These are phyloP conservation scores for Paraphaeosphaeria sporulosa DNA, from an alignment of 2,329 filamentous ascomycete genomes.

Conservation along the genomic window DNA sequence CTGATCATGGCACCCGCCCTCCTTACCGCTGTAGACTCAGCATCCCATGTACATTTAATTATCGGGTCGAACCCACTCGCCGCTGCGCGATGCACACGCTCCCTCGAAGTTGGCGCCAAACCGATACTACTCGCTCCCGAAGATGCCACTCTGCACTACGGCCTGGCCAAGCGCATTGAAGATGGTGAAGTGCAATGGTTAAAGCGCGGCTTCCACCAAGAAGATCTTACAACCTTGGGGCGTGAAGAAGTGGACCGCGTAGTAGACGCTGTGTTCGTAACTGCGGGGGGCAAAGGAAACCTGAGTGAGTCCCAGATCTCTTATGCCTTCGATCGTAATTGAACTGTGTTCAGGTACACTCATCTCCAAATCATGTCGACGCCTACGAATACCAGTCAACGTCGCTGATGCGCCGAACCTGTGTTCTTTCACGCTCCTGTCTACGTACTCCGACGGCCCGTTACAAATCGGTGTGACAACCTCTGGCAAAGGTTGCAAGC, in stretches of 20 bases:
- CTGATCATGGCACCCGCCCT: slow-evolving; percentile 61
- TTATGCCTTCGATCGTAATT: slow-evolving; percentile 19
- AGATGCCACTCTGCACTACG: slow-evolving; percentile 66
- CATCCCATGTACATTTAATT: slow-evolving; percentile 79
- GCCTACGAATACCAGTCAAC: slow-evolving; percentile 88
- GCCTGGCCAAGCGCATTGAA: slow-evolving; percentile 70
- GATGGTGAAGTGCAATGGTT: slow-evolving; percentile 72
- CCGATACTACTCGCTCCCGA: slow-evolving; percentile 81
- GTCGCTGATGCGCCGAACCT: slow-evolving; percentile 86
- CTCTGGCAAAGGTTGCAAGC: slow-evolving; percentile 91
- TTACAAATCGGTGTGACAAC: slow-evolving; percentile 96
- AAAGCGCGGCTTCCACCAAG: slow-evolving; percentile 70
- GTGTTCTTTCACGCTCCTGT: slow-evolving; percentile 89
- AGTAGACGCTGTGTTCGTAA: slow-evolving; percentile 94
- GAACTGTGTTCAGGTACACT: slow-evolving; percentile 59
- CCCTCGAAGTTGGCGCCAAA: slow-evolving; percentile 79
- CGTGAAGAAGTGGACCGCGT: slow-evolving; percentile 77
- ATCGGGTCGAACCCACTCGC: slow-evolving; percentile 87
- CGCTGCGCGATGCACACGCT: slow-evolving; percentile 80
- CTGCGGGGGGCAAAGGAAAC: slow-evolving; percentile 60
- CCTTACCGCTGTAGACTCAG: slow-evolving; percentile 75
- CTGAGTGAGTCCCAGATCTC: slow-evolving; percentile 47
- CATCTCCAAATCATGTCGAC: slow-evolving; percentile 77
- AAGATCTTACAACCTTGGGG: slow-evolving; percentile 78
- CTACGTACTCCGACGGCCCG: slow-evolving; percentile 87